Evolutionary conservation across 306 rosid species (phyloP).

Genomic region (Quercus suber): DNA sequence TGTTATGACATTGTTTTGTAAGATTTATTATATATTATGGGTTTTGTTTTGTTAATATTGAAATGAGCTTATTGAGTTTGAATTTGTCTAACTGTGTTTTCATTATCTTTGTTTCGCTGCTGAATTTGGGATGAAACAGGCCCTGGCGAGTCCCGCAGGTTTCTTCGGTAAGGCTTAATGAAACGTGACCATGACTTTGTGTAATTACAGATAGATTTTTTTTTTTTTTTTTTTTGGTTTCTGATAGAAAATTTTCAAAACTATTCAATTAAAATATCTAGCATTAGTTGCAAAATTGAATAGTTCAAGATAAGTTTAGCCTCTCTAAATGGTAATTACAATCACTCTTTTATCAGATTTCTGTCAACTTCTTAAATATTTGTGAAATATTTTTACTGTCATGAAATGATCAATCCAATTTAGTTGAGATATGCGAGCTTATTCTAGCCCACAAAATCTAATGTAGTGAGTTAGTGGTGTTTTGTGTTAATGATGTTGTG

Average conservation of each 20-base stretch:
- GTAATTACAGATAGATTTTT: background rate
- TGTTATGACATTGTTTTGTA: background rate
- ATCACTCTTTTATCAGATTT: background rate
- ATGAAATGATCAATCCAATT: background rate
- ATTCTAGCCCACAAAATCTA: background rate
- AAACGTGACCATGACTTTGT: background rate
- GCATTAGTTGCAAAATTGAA: background rate
- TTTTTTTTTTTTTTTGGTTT: background rate
- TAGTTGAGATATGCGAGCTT: background rate
- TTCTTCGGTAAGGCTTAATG: conserved; percentile 64
- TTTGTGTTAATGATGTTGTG: background rate
- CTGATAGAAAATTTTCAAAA: background rate
- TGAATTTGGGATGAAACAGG: conserved; percentile 53
- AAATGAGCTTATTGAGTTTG: conserved; percentile 14
- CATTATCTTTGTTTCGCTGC: conserved; percentile 25
- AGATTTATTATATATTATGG: background rate
- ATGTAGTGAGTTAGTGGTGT: background rate
- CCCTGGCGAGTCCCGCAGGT: conserved; percentile 77
- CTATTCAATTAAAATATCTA: background rate
- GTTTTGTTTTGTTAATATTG: background rate
- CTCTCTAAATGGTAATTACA: background rate
- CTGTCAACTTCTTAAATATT: background rate
- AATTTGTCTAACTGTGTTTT: conserved; percentile 9
- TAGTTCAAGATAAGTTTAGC: background rate
- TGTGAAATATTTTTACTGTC: background rate